phyloP scores from a whole-genome alignment of 805 yeast genomes.

The Wickerhamiella vanderwaltii region DNA sequence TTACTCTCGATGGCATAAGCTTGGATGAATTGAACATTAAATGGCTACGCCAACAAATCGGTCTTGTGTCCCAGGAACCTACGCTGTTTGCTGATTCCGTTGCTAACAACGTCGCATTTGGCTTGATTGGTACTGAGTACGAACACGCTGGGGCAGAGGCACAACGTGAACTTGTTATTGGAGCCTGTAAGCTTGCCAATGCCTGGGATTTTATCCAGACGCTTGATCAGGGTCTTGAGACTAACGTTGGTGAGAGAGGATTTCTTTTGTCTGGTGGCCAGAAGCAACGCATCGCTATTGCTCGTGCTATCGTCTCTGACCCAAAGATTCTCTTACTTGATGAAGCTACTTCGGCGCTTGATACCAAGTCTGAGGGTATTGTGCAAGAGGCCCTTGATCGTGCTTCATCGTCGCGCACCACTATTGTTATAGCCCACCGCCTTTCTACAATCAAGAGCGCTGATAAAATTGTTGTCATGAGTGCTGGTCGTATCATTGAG shows the following conservation, averaged over 20 bases:
- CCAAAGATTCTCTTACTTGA: constrained; percentile 46
- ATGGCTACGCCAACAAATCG: constrained; percentile 57
- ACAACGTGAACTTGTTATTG: constrained; percentile 27
- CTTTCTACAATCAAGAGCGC: constrained; percentile 37
- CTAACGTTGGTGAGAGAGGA: constrained; percentile 31
- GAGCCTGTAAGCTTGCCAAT: constrained; percentile 27
- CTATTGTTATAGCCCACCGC: constrained; percentile 39
- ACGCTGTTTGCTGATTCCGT: constrained; percentile 81
- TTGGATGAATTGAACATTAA: constrained; percentile 57
- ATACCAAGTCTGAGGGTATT: constrained; percentile 30
- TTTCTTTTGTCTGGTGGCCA: constrained; percentile 52
- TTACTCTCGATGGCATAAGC: constrained; percentile 72
- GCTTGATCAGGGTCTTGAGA: constrained; percentile 44
- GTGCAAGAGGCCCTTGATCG: constrained; percentile 20
- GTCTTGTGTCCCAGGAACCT: constrained; percentile 90
- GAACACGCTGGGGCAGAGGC: constrained; percentile 33
- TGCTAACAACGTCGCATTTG: constrained; percentile 73
- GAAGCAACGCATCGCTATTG: constrained; percentile 54
- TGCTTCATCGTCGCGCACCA: constrained; percentile 25
- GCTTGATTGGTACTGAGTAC: constrained; percentile 55
- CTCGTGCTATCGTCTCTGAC: constrained; percentile 47
- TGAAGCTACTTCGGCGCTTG: constrained; percentile 47
- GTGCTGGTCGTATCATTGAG: constrained; percentile 35
- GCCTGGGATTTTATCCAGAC: constrained; percentile 33
- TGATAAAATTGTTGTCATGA: constrained; percentile 34